These are phyloP conservation scores for Penicillium herquei DNA, from an alignment of 495 filamentous ascomycete species.

Conservation along the genomic window DNA sequence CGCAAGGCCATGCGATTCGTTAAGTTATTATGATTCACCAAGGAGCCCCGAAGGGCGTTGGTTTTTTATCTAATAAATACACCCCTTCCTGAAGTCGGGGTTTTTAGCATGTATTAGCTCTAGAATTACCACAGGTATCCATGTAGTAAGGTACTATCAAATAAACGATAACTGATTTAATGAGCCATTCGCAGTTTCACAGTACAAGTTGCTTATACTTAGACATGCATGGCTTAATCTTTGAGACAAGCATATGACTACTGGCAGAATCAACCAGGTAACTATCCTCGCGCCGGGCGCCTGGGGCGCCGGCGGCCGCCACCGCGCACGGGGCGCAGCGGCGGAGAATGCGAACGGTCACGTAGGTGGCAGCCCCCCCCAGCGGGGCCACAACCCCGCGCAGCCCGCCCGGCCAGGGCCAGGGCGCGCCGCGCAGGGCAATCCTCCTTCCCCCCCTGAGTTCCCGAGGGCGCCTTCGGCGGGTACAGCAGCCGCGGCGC, in stretches of 20 bases:
- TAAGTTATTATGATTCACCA: conserved; percentile 66
- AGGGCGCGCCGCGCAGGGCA: too few relatives aligned
- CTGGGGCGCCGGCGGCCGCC: conserved; percentile 7
- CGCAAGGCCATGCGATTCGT: conserved; percentile 65
- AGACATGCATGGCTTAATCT: conserved; percentile 73
- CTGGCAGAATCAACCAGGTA: conserved; percentile 71
- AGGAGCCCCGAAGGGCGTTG: conserved; percentile 61
- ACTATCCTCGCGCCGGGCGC: conserved; percentile 24
- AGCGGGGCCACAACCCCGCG: too few relatives aligned
- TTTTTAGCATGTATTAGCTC: conserved; percentile 72
- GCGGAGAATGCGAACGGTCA: too few relatives aligned
- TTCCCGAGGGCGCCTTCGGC: too few relatives aligned
- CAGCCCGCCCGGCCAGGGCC: too few relatives aligned
- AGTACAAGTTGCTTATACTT: conserved; percentile 68
- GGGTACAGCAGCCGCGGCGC: too few relatives aligned
- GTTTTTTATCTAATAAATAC: conserved; percentile 73
- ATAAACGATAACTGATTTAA: conserved; percentile 74
- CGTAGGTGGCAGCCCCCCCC: too few relatives aligned
- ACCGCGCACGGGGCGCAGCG: conserved; percentile 12
- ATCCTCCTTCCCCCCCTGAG: too few relatives aligned
- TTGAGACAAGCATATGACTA: conserved; percentile 74
- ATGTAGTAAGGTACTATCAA: conserved; percentile 71
- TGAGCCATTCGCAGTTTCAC: conserved; percentile 72
- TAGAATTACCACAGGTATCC: conserved; percentile 74
- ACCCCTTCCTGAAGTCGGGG: conserved; percentile 60